A percentile compares a stretch with the other conserved stretches of the same genome.
Evolutionary conservation across 1,284 basidiomycete species (phyloP).

Genomic region (Stereum hirsutum): DNA sequence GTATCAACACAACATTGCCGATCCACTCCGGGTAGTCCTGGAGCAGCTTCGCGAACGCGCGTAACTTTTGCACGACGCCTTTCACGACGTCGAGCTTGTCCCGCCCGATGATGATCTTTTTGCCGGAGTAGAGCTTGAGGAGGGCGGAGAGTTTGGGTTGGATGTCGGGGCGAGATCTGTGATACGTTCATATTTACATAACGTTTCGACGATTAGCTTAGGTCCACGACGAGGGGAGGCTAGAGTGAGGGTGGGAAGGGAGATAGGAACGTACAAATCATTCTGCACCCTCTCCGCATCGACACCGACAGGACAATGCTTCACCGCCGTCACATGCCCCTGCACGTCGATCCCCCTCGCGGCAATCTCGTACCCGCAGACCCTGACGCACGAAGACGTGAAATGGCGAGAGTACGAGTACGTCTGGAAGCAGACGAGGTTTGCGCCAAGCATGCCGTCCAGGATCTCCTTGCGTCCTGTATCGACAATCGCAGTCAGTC

Average conservation of each 20-base stretch:
- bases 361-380: slow-evolving; percentile 91
- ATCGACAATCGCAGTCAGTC: no score
- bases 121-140: slow-evolving; percentile 82
- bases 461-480: slow-evolving; percentile 83
- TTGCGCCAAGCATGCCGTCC: slow-evolving; percentile 97
- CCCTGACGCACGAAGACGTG: slow-evolving; percentile 88
- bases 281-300: slow-evolving; percentile 85
- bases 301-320: slow-evolving; percentile 95
- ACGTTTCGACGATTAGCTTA: background rate
- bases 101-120: slow-evolving; percentile 98
- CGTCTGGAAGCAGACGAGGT: slow-evolving; percentile 95
- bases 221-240: slow-evolving; percentile 4
- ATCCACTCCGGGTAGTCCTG: slow-evolving; percentile 95
- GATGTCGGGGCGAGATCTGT: slow-evolving; percentile 70
- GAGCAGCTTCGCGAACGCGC: slow-evolving; percentile 93
- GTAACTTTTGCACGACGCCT: slow-evolving; percentile 96
- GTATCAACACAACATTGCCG: slow-evolving; percentile 79
- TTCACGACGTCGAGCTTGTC: slow-evolving; percentile 99
- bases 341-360: slow-evolving; percentile 76
- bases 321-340: slow-evolving; percentile 80
- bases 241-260: no score
- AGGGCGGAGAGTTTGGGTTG: slow-evolving; percentile 86
- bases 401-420: slow-evolving; percentile 98
- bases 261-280: slow-evolving; percentile 60
- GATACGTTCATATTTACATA: slow-evolving; percentile 2